Evolutionary conservation across 2,329 filamentous ascomycete genomes (phyloP).

Genomic region (Lizonia empirigonia): DNA sequence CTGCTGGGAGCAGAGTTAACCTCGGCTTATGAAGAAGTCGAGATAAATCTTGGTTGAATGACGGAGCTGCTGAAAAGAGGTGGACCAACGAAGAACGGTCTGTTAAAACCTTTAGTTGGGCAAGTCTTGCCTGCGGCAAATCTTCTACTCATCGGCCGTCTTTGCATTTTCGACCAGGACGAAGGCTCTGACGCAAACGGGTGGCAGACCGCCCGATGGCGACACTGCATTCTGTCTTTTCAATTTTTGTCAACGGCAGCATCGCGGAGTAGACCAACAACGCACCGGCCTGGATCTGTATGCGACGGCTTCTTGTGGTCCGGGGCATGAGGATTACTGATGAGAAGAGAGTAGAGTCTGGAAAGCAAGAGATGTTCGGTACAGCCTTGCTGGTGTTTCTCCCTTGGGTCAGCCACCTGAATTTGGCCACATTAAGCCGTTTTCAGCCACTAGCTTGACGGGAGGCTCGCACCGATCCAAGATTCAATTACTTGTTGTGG

Average conservation of each 20-base stretch:
- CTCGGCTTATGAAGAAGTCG: conserved; percentile 13
- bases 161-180: neutral
- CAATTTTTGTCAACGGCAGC: neutral
- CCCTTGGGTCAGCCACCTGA: neutral
- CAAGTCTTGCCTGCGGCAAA: conserved; percentile 14
- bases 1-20: conserved; percentile 1
- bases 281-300: neutral
- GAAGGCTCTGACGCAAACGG: conserved; percentile 8
- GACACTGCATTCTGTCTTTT: neutral
- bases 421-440: conserved; percentile 7
- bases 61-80: conserved; percentile 9
- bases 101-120: conserved; percentile 9
- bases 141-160: conserved; percentile 6
- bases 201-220: neutral
- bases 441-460: conserved; percentile 2
- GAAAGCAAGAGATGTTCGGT: conserved; percentile 6
- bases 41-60: conserved; percentile 9
- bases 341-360: conserved; percentile 1
- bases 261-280: neutral
- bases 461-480: conserved; percentile 14
- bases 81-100: conserved; percentile 5
- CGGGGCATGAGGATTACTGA: neutral
- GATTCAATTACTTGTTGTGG: conserved; percentile 1
- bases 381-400: conserved; percentile 4
- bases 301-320: neutral